These are phyloP conservation scores for Alternaria ethzedia DNA, from an alignment of 2,329 filamentous ascomycete species.

Conservation along the genomic window DNA sequence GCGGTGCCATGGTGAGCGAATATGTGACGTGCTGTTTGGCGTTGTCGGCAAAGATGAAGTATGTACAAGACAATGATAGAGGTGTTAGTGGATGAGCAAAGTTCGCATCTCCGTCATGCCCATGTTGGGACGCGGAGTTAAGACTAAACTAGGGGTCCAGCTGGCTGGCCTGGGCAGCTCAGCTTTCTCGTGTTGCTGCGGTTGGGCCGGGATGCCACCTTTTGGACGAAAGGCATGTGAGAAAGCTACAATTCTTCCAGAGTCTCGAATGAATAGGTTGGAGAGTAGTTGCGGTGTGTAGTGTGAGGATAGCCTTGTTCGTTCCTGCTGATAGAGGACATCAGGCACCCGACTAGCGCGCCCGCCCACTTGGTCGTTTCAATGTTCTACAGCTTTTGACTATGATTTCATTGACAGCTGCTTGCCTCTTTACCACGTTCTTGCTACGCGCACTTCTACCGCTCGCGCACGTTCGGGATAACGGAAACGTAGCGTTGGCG, in stretches of 20 bases:
- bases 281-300: background rate
- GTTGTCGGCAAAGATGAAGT: too few relatives aligned
- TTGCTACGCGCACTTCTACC: background rate
- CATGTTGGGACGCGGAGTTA: background rate
- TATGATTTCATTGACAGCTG: background rate
- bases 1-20: slow-evolving; percentile 17
- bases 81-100: background rate
- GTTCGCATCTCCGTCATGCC: background rate
- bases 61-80: too few relatives aligned
- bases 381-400: background rate
- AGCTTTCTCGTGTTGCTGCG: background rate
- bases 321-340: background rate
- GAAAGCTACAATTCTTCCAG: too few relatives aligned
- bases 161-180: background rate
- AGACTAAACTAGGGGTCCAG: background rate
- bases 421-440: background rate
- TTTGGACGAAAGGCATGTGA: background rate
- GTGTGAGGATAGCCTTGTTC: background rate
- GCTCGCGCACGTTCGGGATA: background rate
- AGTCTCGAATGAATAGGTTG: background rate
- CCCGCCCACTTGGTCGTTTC: background rate
- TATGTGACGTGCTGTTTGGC: background rate
- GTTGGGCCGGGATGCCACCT: background rate
- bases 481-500: background rate
- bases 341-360: background rate